Conservation (phyloP, 2,329 filamentous ascomycete genomes). For the Penicillium polonicum region DNA sequence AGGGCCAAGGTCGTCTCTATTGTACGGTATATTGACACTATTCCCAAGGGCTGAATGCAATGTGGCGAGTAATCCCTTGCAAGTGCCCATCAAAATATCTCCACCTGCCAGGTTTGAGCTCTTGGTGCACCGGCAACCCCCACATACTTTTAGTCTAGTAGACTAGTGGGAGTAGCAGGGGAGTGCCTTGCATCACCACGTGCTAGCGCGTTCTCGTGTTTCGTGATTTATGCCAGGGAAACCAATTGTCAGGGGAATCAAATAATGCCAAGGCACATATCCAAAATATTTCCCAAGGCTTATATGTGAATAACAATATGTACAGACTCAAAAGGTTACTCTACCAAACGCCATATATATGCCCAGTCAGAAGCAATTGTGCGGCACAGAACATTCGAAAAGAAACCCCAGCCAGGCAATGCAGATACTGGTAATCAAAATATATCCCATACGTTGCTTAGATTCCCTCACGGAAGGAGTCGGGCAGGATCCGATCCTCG, state of each 20-base stretch:
- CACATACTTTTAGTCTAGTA: background rate
- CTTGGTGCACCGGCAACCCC: constrained; percentile 5
- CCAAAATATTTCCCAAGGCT: background rate
- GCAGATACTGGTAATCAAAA: background rate
- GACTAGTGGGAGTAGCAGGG: background rate
- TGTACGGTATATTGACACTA: background rate
- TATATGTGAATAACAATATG: background rate
- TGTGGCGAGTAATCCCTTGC: constrained; percentile 12
- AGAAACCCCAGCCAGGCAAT: constrained; percentile 6
- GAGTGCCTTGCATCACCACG: constrained; percentile 3
- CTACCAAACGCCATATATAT: constrained; percentile 8
- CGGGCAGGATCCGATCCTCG: constrained; percentile 60
- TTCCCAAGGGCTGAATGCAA: background rate
- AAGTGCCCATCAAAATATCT: background rate
- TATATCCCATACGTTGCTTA: constrained; percentile 28
- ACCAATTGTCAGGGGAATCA: background rate
- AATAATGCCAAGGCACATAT: background rate
- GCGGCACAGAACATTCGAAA: background rate
- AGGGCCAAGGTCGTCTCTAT: background rate
- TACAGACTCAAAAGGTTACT: constrained; percentile 2
- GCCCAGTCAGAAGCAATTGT: background rate
- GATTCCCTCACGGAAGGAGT: constrained; percentile 48
- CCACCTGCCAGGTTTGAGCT: constrained; percentile 5
- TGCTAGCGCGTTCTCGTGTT: constrained; percentile 10
- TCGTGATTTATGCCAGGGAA: background rate